Conservation (phyloP, 495 filamentous ascomycete genomes). For the Hypomontagnella monticulosa region DNA sequence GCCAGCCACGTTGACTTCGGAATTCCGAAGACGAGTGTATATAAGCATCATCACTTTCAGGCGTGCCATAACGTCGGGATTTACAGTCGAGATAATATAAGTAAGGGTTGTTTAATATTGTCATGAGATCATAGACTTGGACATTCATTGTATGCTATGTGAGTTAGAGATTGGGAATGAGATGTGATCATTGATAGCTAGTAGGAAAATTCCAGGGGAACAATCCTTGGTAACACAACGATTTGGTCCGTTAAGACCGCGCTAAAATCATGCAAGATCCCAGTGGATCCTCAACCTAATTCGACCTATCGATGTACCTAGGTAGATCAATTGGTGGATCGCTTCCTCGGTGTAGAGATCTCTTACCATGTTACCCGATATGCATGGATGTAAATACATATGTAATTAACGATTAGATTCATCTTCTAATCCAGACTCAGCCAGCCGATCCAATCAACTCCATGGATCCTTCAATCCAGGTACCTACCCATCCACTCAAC, state of each 20-base stretch:
- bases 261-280: slow-evolving; percentile 36
- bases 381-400: too few relatives aligned
- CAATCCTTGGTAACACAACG: too few relatives aligned
- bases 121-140: slow-evolving; percentile 28
- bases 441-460: slow-evolving; percentile 17
- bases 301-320: not conserved
- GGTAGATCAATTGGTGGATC: too few relatives aligned
- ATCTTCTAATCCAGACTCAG: not conserved
- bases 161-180: too few relatives aligned
- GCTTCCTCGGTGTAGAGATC: too few relatives aligned
- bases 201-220: not conserved
- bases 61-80: not conserved
- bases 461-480: not conserved
- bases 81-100: not conserved
- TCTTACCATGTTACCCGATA: too few relatives aligned
- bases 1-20: slow-evolving; percentile 16
- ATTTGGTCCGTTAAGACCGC: slow-evolving; percentile 1
- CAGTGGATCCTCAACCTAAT: not conserved
- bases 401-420: not conserved
- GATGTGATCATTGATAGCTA: slow-evolving; percentile 3
- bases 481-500: not conserved
- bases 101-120: not conserved
- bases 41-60: not conserved
- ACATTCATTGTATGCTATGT: not conserved
- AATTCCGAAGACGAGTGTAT: slow-evolving; percentile 19